Percentiles rank a stretch among this genome's conserved stretches.
Evolutionary conservation across 2,329 filamentous ascomycete genomes (phyloP).

Genomic region (Aureobasidium leucospermi): DNA sequence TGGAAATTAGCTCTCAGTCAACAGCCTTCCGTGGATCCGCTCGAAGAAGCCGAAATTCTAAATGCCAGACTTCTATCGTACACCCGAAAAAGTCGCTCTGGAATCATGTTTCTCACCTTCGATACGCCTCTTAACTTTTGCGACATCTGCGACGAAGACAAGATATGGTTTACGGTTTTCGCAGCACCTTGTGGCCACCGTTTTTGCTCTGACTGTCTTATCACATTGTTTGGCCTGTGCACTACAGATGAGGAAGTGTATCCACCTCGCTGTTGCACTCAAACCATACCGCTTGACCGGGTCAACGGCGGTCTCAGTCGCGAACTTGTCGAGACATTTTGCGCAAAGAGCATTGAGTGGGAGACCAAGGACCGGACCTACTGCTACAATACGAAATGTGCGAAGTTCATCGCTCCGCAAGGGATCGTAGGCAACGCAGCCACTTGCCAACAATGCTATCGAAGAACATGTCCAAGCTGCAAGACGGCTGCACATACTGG

Average conservation of each 20-base stretch:
- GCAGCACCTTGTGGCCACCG: constrained; percentile 33
- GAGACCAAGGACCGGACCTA: constrained; percentile 44
- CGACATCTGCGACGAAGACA: constrained; percentile 25
- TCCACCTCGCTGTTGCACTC: constrained; percentile 47
- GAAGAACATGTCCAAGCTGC: constrained; percentile 45
- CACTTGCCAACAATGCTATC: constrained; percentile 36
- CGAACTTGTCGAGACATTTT: constrained; percentile 31
- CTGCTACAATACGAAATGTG: constrained; percentile 41
- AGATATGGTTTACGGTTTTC: constrained; percentile 23
- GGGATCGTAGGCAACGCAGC: constrained; percentile 31
- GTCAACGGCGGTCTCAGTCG: constrained; percentile 32
- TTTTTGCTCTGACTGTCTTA: constrained; percentile 47
- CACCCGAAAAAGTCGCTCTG: not conserved
- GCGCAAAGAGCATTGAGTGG: constrained; percentile 43
- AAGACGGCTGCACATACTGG: constrained; percentile 40
- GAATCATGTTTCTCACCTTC: not conserved
- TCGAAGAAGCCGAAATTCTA: too few species aligned
- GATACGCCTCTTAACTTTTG: constrained; percentile 15
- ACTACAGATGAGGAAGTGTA: constrained; percentile 46
- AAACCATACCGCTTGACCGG: constrained; percentile 33
- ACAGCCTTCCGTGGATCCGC: too few species aligned
- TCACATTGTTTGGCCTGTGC: constrained; percentile 36
- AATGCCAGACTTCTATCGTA: too few species aligned
- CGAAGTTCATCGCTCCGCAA: constrained; percentile 37
- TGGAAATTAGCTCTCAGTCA: too few species aligned